phyloP scores from a whole-genome alignment of 371 early-diverging fungal genomes.

The Rhizopus arrhizus region DNA sequence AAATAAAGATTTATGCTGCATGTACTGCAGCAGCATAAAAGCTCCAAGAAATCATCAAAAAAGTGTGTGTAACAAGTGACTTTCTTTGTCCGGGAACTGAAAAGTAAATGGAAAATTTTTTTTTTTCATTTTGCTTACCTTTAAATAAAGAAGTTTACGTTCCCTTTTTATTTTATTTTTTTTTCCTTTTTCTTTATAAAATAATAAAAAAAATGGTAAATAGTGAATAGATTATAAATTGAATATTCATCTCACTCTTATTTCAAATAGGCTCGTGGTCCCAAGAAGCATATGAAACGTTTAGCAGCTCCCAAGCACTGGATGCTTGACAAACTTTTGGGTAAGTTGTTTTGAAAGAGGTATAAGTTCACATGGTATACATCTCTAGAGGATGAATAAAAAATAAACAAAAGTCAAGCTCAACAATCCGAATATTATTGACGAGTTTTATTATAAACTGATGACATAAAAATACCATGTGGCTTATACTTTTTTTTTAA shows the following conservation, averaged over 20 bases:
- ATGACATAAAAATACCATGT: not conserved
- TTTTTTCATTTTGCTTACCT: not conserved
- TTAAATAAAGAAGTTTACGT: not conserved
- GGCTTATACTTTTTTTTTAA: too few relatives aligned
- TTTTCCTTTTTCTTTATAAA: conserved; percentile 22
- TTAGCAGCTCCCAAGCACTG: conserved; percentile 99
- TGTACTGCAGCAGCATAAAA: too few relatives aligned
- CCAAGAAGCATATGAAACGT: conserved; percentile 99
- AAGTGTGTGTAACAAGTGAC: too few relatives aligned
- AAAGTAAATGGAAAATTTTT: not conserved
- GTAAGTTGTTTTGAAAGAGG: conserved; percentile 23
- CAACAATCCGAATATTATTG: conserved; percentile 45
- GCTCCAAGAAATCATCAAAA: too few relatives aligned
- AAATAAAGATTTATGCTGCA: too few relatives aligned
- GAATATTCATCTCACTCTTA: not conserved
- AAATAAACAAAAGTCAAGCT: conserved; percentile 50
- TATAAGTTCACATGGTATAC: not conserved
- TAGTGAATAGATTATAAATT: not conserved
- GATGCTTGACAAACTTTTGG: conserved; percentile 99
- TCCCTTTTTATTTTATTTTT: too few relatives aligned
- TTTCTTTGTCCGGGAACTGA: too few relatives aligned
- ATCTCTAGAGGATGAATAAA: conserved; percentile 31
- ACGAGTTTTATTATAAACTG: conserved; percentile 35
- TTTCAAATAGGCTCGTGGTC: conserved; percentile 89
- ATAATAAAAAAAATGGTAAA: conserved; percentile 26